A percentile compares a stretch with the other conserved stretches of the same genome.
These are phyloP conservation scores for Arthroderma sp. DNA, from an alignment of 2,329 filamentous ascomycete species.

Conservation along the genomic window DNA sequence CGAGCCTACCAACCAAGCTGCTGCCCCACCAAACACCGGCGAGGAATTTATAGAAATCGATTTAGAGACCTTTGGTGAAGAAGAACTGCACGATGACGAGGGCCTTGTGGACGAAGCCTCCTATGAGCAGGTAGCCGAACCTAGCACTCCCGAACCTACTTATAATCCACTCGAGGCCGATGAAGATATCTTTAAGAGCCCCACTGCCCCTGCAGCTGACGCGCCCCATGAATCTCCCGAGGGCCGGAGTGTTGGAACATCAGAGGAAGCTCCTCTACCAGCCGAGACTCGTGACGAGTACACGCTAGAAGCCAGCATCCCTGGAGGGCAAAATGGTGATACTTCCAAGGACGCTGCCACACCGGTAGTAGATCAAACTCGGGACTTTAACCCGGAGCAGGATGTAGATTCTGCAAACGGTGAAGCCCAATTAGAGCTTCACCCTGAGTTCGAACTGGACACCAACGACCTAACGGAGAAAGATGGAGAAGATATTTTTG, in stretches of 20 bases:
- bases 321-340: not conserved
- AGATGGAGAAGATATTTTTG: not conserved
- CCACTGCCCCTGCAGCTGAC: constrained; percentile 12
- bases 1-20: not conserved
- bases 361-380: not conserved
- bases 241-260: not conserved
- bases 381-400: not conserved
- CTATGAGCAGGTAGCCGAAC: too few relatives aligned
- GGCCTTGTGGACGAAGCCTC: not conserved
- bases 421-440: not conserved
- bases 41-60: constrained; percentile 8
- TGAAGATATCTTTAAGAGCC: constrained; percentile 24
- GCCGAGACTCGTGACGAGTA: not conserved
- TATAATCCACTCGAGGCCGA: constrained; percentile 25
- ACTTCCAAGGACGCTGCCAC: not conserved
- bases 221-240: not conserved
- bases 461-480: not conserved
- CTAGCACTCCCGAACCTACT: too few relatives aligned
- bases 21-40: not conserved
- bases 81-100: not conserved
- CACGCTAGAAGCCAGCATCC: not conserved
- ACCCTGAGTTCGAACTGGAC: not conserved
- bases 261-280: not conserved
- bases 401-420: not conserved
- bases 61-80: constrained; percentile 3